Evolutionary conservation across 2,329 filamentous ascomycete genomes (phyloP), one percentile per base, ranked within the genome.

Genomic region (Fusarium bulbicola): DNA sequence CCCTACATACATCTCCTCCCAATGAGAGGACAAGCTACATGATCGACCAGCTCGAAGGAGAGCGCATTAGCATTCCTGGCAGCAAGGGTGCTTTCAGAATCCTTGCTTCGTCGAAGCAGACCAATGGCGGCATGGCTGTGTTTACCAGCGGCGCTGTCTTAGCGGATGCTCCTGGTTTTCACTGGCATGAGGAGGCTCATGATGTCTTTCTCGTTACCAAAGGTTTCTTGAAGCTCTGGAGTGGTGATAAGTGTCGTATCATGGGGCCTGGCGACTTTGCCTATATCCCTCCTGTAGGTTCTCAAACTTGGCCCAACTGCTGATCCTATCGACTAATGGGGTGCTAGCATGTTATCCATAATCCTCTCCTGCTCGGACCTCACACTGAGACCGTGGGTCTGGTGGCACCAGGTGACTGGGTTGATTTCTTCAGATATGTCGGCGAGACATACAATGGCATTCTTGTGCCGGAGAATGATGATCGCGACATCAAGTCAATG

Each of bases 381-480:
- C 86, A 89, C 68, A 87, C 87, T 5, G 88, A 90, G 69, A 84
- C 84, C 26, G 79, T 87, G 4, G 87, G 88, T 20, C 78, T 90
- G 7, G 86, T 90, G 34, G 86, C 86, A 0, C 88, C 88, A 1
- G 88, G 87, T 10, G 87, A 88, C 74, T 90, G 88, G 88, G 81
- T 89, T 34, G 87, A 90, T 72, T 90, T 90, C 81, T 90, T 90
- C 81, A 84, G 88, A 56, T 86, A 88, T 75, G 84, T 90, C 13
- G 84, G 84, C 34, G 88, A 90, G 76, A 81, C 85, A 0, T 89
- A 86, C 63, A 70, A 80, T 7, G 87, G 88, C 2, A 73, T 86
- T 2, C 70, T 89, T 24, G 83, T 87, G 21, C 88, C 88, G 2
- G 84, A 88, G 57, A 78, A 80, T 40, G 88, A 90, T 74, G 74